Conservation (phyloP, 139 green algal genomes). For the Dunaliella sp. region DNA sequence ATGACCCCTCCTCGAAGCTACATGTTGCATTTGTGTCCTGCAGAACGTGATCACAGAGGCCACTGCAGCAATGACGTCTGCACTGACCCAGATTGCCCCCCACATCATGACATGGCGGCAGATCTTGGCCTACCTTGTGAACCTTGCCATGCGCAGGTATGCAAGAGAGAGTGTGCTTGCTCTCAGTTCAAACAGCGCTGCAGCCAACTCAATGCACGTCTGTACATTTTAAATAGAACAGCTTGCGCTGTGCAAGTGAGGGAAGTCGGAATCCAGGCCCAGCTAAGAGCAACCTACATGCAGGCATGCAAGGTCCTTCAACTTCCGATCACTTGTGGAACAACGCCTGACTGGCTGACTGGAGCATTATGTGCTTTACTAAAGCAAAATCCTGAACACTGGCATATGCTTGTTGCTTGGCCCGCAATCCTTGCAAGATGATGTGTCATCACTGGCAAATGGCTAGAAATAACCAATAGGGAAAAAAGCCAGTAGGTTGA, state of each 20-base stretch:
- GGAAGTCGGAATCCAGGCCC: neutral
- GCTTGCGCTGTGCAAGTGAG: neutral
- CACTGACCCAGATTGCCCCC: neutral
- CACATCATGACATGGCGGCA: neutral
- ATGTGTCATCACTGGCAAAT: no score
- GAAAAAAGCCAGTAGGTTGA: no score
- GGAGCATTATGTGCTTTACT: no score
- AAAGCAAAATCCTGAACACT: no score
- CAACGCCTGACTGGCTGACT: no score
- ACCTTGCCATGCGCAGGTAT: neutral
- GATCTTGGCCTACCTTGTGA: neutral
- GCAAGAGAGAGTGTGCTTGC: neutral
- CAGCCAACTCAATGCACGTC: neutral
- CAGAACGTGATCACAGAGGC: constrained; percentile 5
- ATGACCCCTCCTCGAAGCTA: neutral
- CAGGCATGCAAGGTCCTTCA: no score
- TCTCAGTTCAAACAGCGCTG: neutral
- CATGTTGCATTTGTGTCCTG: neutral
- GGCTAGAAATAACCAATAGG: no score
- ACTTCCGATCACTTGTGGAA: neutral
- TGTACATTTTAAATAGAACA: neutral
- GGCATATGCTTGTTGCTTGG: no score
- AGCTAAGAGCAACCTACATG: no score
- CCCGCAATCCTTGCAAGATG: no score
- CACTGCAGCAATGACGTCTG: neutral